Percentiles rank a stretch among this genome's conserved stretches.
phyloP scores from a whole-genome alignment of 2,329 filamentous ascomycete species.

The Plectosphaerella plurivora region DNA sequence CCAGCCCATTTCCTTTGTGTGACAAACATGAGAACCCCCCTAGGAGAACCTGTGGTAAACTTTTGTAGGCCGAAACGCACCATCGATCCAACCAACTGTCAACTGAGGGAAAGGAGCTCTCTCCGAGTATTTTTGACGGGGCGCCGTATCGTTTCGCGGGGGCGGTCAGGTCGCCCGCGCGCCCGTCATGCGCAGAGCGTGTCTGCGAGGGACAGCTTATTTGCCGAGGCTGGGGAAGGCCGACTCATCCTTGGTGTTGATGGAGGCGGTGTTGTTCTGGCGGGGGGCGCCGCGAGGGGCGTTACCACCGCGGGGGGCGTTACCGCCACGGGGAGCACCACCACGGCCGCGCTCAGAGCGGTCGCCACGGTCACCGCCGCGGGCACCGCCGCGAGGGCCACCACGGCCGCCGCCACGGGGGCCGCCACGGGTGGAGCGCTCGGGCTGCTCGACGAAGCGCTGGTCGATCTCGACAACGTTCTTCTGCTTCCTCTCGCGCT shows the following conservation, averaged over 20 bases:
- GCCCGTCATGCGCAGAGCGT: neutral
- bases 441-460: conserved; percentile 65
- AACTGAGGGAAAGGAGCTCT: neutral
- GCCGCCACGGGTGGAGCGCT: conserved; percentile 51
- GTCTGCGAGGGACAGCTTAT: conserved; percentile 25
- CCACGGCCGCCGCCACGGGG: conserved; percentile 51
- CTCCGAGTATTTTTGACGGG: neutral
- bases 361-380: conserved; percentile 38
- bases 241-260: conserved; percentile 54
- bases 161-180: neutral
- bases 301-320: conserved; percentile 36
- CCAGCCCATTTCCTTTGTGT: conserved; percentile 4
- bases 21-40: conserved; percentile 1
- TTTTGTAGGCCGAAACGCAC: conserved; percentile 3
- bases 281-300: conserved; percentile 42
- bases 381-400: conserved; percentile 39
- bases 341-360: conserved; percentile 35
- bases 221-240: conserved; percentile 59
- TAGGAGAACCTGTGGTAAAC: conserved; percentile 2
- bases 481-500: conserved; percentile 92
- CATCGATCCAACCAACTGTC: conserved; percentile 1
- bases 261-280: conserved; percentile 39
- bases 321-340: conserved; percentile 37
- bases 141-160: neutral
- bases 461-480: conserved; percentile 84